Conservation (phyloP, 257 asterid species). For the Capsicum chinense region DNA sequence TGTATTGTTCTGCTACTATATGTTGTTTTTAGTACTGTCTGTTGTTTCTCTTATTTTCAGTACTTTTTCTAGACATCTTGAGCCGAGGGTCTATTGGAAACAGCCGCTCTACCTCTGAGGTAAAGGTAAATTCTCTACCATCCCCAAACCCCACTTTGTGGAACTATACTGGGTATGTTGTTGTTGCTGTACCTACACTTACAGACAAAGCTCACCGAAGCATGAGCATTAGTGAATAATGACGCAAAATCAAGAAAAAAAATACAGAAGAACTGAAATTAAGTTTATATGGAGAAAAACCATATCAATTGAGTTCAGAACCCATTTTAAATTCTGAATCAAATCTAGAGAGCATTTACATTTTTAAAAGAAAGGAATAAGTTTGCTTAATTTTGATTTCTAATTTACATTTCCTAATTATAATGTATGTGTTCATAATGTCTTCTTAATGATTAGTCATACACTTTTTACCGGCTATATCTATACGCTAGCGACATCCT, state of each 20-base stretch:
- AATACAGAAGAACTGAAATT: not conserved
- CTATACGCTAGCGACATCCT: not conserved
- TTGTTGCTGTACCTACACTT: not conserved
- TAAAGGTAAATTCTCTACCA: too few species aligned
- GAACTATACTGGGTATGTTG: too few species aligned
- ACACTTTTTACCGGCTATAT: not conserved
- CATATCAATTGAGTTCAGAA: constrained; percentile 6
- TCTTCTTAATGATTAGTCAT: not conserved
- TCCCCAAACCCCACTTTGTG: too few species aligned
- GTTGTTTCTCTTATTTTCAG: too few species aligned
- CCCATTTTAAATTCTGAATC: constrained; percentile 8
- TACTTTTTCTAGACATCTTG: too few species aligned
- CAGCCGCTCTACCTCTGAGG: too few species aligned
- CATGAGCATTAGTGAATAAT: not conserved
- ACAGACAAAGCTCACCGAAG: not conserved
- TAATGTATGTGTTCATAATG: not conserved
- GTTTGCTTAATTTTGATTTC: not conserved
- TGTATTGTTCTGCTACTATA: too few species aligned
- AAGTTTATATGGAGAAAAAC: not conserved
- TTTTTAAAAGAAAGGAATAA: not conserved
- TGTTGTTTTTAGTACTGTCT: too few species aligned
- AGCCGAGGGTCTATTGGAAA: too few species aligned
- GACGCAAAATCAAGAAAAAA: not conserved
- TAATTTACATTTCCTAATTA: not conserved
- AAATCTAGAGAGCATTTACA: constrained; percentile 6